A percentile compares a stretch with the other conserved stretches of the same genome.
Evolutionary conservation across 768 basidiomycete genomes (phyloP).

Genomic region (Termitomyces sp.): DNA sequence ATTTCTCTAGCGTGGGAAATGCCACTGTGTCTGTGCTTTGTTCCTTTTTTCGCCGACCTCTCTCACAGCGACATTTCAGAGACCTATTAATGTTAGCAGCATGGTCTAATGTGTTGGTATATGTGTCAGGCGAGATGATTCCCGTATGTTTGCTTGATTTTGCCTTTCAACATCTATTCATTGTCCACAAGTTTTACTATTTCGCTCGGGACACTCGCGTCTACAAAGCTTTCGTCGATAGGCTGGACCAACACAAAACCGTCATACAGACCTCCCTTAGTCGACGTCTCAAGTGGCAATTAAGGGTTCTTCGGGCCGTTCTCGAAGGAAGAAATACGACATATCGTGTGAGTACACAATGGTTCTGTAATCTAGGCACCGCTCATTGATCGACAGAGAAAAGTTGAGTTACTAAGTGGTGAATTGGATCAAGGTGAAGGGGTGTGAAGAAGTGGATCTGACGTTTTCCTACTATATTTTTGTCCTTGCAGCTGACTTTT

Average conservation of each 20-base stretch:
- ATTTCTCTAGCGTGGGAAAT: conserved; percentile 70
- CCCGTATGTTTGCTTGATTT: conserved; percentile 50
- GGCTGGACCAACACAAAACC: conserved; percentile 39
- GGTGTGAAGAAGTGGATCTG: conserved; percentile 29
- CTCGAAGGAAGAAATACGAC: conserved; percentile 66
- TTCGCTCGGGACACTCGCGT: conserved; percentile 93
- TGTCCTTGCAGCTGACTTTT: conserved; percentile 16
- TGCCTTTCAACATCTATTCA: background rate
- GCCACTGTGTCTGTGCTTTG: conserved; percentile 54
- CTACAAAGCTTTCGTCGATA: conserved; percentile 64
- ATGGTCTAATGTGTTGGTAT: conserved; percentile 66
- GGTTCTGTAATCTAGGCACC: background rate
- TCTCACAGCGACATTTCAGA: conserved; percentile 19
- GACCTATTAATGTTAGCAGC: conserved; percentile 82
- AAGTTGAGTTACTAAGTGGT: conserved; percentile 57
- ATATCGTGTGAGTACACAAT: conserved; percentile 50
- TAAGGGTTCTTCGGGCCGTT: conserved; percentile 57
- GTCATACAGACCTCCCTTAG: conserved; percentile 47
- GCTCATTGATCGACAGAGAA: conserved; percentile 37
- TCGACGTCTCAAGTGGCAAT: conserved; percentile 67
- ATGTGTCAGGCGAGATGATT: conserved; percentile 60
- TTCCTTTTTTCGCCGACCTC: background rate
- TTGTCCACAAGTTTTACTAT: conserved; percentile 62
- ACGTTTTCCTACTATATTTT: conserved; percentile 4
- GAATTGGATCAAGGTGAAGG: conserved; percentile 67